Percentiles rank a stretch among this genome's conserved stretches.
phyloP scores from a whole-genome alignment of 148 eudicot species.

The Vaccinium myrtillus region DNA sequence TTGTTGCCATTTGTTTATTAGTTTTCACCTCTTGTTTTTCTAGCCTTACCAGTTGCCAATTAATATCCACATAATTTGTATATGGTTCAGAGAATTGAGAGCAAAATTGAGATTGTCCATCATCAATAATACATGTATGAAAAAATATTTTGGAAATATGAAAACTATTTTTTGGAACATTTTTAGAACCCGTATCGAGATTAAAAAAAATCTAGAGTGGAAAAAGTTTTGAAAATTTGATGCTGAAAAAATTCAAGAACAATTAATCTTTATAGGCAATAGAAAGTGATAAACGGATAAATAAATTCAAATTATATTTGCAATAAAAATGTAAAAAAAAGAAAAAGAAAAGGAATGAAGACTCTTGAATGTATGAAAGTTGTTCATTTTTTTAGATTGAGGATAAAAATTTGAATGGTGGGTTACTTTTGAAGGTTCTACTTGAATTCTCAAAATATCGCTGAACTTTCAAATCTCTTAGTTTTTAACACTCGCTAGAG shows the following conservation, averaged over 20 bases:
- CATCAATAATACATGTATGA: neutral
- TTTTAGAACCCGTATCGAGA: neutral
- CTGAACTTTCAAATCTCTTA: too few relatives aligned
- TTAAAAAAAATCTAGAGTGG: neutral
- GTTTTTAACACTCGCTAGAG: too few relatives aligned
- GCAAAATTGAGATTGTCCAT: neutral
- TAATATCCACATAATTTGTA: neutral
- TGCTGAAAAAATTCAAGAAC: neutral
- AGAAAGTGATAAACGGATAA: neutral
- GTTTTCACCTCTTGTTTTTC: neutral
- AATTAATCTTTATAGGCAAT: neutral
- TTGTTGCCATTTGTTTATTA: neutral
- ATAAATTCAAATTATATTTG: too few relatives aligned
- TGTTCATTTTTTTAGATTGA: too few relatives aligned
- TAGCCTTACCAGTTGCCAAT: neutral
- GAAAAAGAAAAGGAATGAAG: too few relatives aligned
- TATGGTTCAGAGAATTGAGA: neutral
- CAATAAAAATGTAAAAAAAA: too few relatives aligned
- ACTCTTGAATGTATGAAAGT: too few relatives aligned
- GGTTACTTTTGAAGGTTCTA: too few relatives aligned
- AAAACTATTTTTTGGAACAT: neutral
- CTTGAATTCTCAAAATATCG: too few relatives aligned
- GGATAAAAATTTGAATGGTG: too few relatives aligned
- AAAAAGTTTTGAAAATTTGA: neutral
- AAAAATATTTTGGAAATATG: neutral